Conservation (phyloP, 2,329 filamentous ascomycete species). For the Xylaria sp. region DNA sequence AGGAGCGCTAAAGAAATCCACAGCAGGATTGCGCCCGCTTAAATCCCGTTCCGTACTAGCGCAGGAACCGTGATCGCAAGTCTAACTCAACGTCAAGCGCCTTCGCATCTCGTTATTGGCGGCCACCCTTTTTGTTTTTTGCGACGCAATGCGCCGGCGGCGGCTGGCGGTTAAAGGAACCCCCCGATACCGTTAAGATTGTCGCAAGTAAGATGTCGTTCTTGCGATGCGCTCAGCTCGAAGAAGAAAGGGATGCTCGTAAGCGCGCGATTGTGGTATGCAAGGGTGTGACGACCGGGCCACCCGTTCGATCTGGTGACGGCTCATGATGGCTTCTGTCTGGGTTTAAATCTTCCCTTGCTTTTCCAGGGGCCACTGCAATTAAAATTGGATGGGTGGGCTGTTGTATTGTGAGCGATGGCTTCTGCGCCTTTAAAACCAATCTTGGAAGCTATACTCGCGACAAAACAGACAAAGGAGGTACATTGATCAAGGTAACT, state of each 20-base stretch:
- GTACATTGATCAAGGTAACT: not conserved
- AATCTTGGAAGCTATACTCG: not conserved
- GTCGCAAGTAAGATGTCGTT: not conserved
- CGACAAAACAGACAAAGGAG: not conserved
- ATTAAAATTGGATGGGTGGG: not conserved
- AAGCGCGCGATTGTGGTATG: constrained; percentile 23
- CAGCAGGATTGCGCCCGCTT: not conserved
- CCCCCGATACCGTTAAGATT: not conserved
- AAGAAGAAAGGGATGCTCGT: no score
- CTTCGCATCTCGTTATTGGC: not conserved
- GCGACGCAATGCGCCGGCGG: constrained; percentile 20
- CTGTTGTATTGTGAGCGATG: not conserved
- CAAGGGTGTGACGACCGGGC: constrained; percentile 1
- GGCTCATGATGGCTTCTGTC: not conserved
- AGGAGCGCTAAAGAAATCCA: not conserved
- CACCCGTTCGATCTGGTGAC: not conserved
- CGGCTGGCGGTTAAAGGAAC: constrained; percentile 16
- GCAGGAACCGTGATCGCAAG: constrained; percentile 28
- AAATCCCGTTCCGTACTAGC: constrained; percentile 20
- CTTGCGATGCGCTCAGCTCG: constrained; percentile 11
- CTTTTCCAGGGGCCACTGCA: no score
- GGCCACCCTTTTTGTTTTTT: not conserved
- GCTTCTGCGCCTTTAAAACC: not conserved
- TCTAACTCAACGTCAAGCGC: constrained; percentile 34
- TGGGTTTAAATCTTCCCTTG: no score